Base-by-base conservation (phyloP, 2,329 filamentous ascomycete species). In the Rhinocladiella mackenziei region DNA sequence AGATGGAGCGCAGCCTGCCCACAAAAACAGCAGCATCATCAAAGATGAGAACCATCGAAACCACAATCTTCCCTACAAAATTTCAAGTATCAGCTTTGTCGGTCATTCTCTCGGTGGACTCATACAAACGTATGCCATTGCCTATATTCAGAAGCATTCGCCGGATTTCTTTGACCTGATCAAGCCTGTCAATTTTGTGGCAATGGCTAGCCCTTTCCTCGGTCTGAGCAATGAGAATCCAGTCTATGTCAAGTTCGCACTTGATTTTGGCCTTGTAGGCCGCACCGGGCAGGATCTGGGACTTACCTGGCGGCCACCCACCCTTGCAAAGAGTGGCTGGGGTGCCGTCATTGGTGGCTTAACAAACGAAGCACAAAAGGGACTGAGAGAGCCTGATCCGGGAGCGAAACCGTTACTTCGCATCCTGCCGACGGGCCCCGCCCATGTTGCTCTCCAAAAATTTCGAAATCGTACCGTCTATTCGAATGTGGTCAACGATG, bases 211-310 rank as follows among this genome's bases (percentile, higher is more conserved):
- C 30, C 91, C 86, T 15, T 86, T 89, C 65, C 74, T 89, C 5
- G 86, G 86, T 9, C 83, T 85, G 2, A 97, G 91, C 65, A 96
- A 98, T 62, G 92, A 98, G 62, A 98, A 98, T 57, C 92, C 92
- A 0, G 75, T 97, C 44, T 98, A 98, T 62, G 86, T 98, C 65
- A 94, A 89, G 59, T 97, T 98, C 64, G 92, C 92, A 0, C 72
- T 98, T 3, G 92, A 98, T 62, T 94, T 97, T 67, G 92, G 92
- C 0, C 75, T 98, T 1, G 91, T 98, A 10, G 92, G 92, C n/a
- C 79, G 91, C 41, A 96, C 92, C 2, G 92, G 92, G 5, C 88
- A 97, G 64, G 92, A 98, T 67, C 74, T 98, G 6, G 92, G 92
- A 15, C 71, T 98, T 50, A 95, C 89, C 1, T 98, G 92, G 92